Base-by-base conservation (phyloP, 139 green algal genomes). In the Volvox africanus region DNA sequence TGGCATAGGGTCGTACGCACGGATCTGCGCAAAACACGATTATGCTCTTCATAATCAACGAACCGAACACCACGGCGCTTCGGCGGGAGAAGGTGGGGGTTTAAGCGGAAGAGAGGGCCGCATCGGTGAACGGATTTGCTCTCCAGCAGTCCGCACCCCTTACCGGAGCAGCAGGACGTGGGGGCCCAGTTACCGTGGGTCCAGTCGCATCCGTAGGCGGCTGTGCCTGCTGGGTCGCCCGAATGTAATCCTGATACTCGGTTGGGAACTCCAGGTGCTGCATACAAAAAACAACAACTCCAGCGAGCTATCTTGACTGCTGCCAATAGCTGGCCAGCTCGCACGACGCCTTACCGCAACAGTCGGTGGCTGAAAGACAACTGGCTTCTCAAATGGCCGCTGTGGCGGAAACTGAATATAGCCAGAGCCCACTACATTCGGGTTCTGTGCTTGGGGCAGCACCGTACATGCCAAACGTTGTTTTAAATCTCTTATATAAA, bases 371-470 rank as follows among this genome's bases (percentile, higher is more conserved):
- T 96, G 94, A 50, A 96, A 80, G 36, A 94, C 85, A 30, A 94
- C 33, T 2, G 82, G 87, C 77, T 92, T 93, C 88, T 95, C 94
- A 80, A 94, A 95, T 0, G 88, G 91, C 84, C 93, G 92, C 75
- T 96, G 94, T 1, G 94, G 94, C 26, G 94, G 94, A 67, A 96
- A 94, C 24, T 65, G 18, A 44, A 96, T 96, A 80, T 84, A 96
- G 13, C 94, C 94, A 14, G 68, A 91, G 20, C 94, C 94, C 2
- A 96, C 88, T 1, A 94, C 77, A 26, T 82, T 84, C 65, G 77
- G 82, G 82, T 91, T 87, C 71, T 87, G 73, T 61, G 26, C 14
- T 33, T 65, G 12, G 65, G 9, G 13, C 21, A 32, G 14, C 76
- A 36, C 32, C n/a, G 26, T 55, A 33, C 6, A 18, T 19, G 35